Evolutionary conservation across 441 rosid species (phyloP).

Genomic region (Gossypium trilobum): DNA sequence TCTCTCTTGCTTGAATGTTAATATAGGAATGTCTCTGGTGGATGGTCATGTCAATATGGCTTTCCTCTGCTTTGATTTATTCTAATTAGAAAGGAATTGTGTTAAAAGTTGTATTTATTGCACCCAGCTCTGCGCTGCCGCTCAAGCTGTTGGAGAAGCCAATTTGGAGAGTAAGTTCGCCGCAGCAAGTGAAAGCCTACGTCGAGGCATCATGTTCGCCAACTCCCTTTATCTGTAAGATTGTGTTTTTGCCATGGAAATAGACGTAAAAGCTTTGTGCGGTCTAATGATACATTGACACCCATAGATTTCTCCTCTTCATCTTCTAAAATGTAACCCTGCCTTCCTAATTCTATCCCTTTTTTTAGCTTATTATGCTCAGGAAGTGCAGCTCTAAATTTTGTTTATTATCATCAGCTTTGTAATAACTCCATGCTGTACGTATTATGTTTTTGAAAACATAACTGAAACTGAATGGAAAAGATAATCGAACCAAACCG

Average conservation of each 20-base stretch:
- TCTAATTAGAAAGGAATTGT: neutral
- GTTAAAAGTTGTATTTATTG: neutral
- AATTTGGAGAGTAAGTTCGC: slow-evolving; percentile 75
- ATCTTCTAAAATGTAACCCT: neutral
- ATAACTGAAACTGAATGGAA: too few species aligned
- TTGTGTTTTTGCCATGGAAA: neutral
- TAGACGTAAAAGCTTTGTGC: neutral
- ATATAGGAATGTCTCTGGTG: neutral
- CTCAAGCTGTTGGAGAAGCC: slow-evolving; percentile 77
- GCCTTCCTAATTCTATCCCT: neutral
- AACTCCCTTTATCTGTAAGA: slow-evolving; percentile 74
- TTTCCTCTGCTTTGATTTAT: neutral
- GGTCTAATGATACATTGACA: neutral
- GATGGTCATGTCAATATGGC: neutral
- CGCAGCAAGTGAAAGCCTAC: slow-evolving; percentile 83
- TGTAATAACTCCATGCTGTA: neutral
- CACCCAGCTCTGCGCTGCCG: slow-evolving; percentile 71
- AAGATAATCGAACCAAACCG: too few species aligned
- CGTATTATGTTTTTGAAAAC: too few species aligned
- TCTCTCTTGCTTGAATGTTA: neutral
- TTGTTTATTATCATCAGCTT: neutral
- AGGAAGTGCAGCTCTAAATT: neutral
- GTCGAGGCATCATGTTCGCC: slow-evolving; percentile 93
- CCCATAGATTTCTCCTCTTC: neutral
- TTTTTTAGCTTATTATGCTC: neutral